A percentile compares a stretch with the other conserved stretches of the same genome.
Conservation (phyloP, 2,329 filamentous ascomycete genomes). For the Alternaria novae-zelandiae region DNA sequence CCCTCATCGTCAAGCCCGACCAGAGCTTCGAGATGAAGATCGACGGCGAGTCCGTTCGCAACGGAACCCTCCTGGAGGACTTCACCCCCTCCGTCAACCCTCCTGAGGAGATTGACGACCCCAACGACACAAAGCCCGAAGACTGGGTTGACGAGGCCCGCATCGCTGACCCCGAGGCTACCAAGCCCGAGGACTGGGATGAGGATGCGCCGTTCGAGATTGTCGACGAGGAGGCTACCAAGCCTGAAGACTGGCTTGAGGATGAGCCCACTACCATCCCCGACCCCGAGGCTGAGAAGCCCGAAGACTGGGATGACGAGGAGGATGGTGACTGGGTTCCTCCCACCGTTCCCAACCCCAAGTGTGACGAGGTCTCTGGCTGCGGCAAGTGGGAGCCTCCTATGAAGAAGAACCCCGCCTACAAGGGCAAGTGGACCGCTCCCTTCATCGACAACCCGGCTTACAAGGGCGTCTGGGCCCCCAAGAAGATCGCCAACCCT, state of each 20-base stretch:
- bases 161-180: conserved; percentile 90
- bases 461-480: conserved; percentile 96
- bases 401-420: conserved; percentile 90
- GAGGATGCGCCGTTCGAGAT: conserved; percentile 98
- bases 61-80: conserved; percentile 90
- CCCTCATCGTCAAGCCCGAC: conserved; percentile 93
- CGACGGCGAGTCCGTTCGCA: conserved; percentile 86
- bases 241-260: conserved; percentile 96
- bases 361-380: conserved; percentile 90
- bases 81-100: conserved; percentile 95
- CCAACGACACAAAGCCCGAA: conserved; percentile 90
- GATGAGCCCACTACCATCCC: conserved; percentile 81
- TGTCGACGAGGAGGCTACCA: conserved; percentile 87
- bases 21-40: conserved; percentile 93
- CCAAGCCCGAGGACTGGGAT: conserved; percentile 98
- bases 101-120: conserved; percentile 90
- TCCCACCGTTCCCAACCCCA: conserved; percentile 91
- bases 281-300: conserved; percentile 95
- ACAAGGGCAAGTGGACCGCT: conserved; percentile 99
- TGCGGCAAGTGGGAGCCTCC: conserved; percentile 93
- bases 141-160: conserved; percentile 95
- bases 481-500: conserved; percentile 96
- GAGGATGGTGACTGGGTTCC: conserved; percentile 98
- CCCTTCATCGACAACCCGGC: conserved; percentile 94
- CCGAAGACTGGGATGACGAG: conserved; percentile 99